These are phyloP conservation scores for Wickerhamiella nectarea DNA, from an alignment of 805 yeast species.

Conservation along the genomic window DNA sequence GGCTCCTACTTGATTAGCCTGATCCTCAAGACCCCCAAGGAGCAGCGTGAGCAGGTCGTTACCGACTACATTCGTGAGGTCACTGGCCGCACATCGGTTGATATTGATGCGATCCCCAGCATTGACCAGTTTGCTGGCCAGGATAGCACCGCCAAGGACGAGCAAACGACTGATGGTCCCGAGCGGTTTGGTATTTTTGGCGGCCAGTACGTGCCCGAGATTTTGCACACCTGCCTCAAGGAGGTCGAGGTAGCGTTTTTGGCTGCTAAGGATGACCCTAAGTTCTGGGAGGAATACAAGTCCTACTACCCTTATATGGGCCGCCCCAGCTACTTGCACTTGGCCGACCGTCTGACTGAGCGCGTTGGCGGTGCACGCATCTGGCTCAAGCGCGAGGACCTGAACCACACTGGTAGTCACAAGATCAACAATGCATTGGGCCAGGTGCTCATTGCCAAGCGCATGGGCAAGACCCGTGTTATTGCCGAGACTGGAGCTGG, in stretches of 20 bases:
- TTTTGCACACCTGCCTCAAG: conserved; percentile 75
- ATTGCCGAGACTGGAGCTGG: conserved; percentile 41
- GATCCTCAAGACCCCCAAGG: conserved; percentile 44
- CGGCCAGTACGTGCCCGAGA: conserved; percentile 98
- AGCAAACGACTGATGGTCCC: conserved; percentile 30
- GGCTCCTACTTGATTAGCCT: conserved; percentile 74
- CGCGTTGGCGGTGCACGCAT: conserved; percentile 89
- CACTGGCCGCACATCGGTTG: conserved; percentile 36
- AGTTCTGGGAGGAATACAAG: conserved; percentile 86
- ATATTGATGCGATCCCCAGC: conserved; percentile 10
- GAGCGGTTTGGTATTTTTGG: conserved; percentile 91
- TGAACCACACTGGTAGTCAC: conserved; percentile 37
- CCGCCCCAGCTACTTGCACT: conserved; percentile 86
- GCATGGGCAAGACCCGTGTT: conserved; percentile 33
- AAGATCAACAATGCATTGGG: conserved; percentile 37
- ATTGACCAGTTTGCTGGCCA: conserved; percentile 10
- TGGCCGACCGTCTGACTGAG: conserved; percentile 80
- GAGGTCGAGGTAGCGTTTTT: conserved; percentile 85
- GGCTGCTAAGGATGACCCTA: conserved; percentile 74
- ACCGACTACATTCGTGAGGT: conserved; percentile 55
- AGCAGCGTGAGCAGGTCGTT: conserved; percentile 46
- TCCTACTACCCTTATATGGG: conserved; percentile 85
- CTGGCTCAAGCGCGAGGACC: conserved; percentile 96
- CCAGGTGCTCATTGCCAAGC: conserved; percentile 32
- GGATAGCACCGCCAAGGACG: conserved; percentile 22